Conservation (phyloP, 2,329 filamentous ascomycete genomes). For the Beauveria pseudobassiana region DNA sequence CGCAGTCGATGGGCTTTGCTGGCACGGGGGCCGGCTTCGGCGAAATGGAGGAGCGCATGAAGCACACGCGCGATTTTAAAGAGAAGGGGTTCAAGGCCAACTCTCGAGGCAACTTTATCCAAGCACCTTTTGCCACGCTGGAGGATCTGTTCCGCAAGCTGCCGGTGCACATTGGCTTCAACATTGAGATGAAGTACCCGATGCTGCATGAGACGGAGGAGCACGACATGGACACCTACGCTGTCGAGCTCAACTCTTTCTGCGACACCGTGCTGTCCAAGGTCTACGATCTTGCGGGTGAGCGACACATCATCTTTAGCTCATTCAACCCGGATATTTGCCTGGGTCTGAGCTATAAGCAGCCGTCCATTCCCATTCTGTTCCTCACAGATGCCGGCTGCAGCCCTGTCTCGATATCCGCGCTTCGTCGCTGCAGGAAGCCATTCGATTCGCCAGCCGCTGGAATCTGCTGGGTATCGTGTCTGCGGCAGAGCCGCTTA, state of each 20-base stretch:
- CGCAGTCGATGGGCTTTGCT: slow-evolving; percentile 47
- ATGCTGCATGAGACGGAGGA: slow-evolving; percentile 95
- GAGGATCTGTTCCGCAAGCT: slow-evolving; percentile 87
- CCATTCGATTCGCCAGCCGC: slow-evolving; percentile 83
- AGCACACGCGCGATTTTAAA: slow-evolving; percentile 93
- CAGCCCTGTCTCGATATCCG: slow-evolving; percentile 75
- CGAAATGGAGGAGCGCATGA: slow-evolving; percentile 74
- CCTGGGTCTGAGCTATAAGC: slow-evolving; percentile 89
- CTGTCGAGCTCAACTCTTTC: slow-evolving; percentile 92
- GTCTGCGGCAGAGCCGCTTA: slow-evolving; percentile 77
- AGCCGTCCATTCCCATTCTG: slow-evolving; percentile 90
- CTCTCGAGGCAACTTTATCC: slow-evolving; percentile 87
- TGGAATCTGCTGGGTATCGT: slow-evolving; percentile 96
- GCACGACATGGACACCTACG: slow-evolving; percentile 94
- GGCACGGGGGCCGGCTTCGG: slow-evolving; percentile 27
- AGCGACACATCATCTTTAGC: slow-evolving; percentile 92
- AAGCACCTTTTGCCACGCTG: slow-evolving; percentile 89
- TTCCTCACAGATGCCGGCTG: slow-evolving; percentile 89
- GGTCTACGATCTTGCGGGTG: slow-evolving; percentile 77
- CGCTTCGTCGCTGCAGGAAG: slow-evolving; percentile 87
- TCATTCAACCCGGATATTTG: slow-evolving; percentile 98
- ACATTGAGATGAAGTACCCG: slow-evolving; percentile 98
- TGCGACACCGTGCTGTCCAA: slow-evolving; percentile 86
- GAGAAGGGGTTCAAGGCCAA: slow-evolving; percentile 94
- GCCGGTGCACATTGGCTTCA: slow-evolving; percentile 80